phyloP scores from a whole-genome alignment of 2,329 filamentous ascomycete genomes.

The Ophiostoma tasmaniense region DNA sequence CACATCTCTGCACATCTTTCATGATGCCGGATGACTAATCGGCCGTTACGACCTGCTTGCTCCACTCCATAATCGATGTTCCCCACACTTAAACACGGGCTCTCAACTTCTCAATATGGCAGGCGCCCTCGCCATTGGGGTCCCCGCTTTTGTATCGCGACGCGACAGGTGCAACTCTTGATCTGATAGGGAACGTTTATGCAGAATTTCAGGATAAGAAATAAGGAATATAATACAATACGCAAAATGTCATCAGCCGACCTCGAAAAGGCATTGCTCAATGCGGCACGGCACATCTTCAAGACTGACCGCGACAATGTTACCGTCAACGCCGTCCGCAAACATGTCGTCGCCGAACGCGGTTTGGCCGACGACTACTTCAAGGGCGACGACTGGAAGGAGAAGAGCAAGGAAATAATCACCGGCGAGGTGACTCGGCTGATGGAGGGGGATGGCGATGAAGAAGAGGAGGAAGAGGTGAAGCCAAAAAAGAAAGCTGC shows the following conservation, averaged over 20 bases:
- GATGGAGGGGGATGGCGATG: slow-evolving; percentile 13
- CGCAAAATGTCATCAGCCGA: background rate
- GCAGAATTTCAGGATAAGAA: background rate
- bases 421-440: slow-evolving; percentile 41
- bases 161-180: background rate
- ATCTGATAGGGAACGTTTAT: background rate
- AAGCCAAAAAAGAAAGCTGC: background rate
- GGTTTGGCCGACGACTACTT: slow-evolving; percentile 41
- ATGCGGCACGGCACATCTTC: slow-evolving; percentile 41
- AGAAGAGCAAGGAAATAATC: slow-evolving; percentile 50
- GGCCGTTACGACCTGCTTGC: background rate
- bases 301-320: slow-evolving; percentile 37
- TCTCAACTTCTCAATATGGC: background rate
- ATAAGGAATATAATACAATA: background rate
- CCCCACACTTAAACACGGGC: background rate
- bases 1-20: background rate
- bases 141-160: slow-evolving; percentile 1
- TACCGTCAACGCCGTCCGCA: slow-evolving; percentile 50
- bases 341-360: slow-evolving; percentile 1
- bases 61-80: background rate
- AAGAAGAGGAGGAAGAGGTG: background rate
- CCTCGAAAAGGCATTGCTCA: slow-evolving; percentile 38
- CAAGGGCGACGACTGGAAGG: slow-evolving; percentile 43
- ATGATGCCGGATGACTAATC: background rate
- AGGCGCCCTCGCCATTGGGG: background rate